Conservation (phyloP, 768 basidiomycete genomes). For the Dioszegia aurantiaca region DNA sequence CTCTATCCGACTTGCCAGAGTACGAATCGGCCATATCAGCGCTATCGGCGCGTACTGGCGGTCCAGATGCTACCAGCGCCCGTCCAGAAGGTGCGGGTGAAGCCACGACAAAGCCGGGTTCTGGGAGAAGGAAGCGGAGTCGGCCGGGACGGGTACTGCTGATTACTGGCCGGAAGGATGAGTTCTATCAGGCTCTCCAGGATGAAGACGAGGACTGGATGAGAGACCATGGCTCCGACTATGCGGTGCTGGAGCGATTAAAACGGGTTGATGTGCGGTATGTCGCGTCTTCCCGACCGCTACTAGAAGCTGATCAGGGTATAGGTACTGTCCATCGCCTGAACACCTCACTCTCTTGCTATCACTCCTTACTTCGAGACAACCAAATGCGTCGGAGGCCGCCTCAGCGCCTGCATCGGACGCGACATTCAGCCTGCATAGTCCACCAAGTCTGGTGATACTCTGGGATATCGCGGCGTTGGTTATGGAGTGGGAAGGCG, state of each 20-base stretch:
- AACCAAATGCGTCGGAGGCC: not conserved
- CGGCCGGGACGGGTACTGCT: conserved; percentile 22
- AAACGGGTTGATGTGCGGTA: conserved; percentile 39
- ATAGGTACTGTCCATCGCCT: conserved; percentile 35
- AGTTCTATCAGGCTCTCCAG: conserved; percentile 21
- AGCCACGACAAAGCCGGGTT: not conserved
- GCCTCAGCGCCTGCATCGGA: not conserved
- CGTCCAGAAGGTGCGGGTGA: not conserved
- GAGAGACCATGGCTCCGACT: conserved; percentile 28
- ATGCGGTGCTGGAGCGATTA: conserved; percentile 20
- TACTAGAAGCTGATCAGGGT: not conserved
- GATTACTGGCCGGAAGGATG: conserved; percentile 25
- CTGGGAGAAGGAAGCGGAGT: conserved; percentile 6
- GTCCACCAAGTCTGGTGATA: conserved; percentile 31
- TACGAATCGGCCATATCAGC: conserved; percentile 11
- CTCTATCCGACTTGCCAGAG: conserved; percentile 24
- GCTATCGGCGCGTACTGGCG: too few relatives aligned
- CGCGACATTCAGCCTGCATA: conserved; percentile 10
- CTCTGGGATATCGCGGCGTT: conserved; percentile 36
- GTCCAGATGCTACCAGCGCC: not conserved
- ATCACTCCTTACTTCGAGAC: conserved; percentile 19
- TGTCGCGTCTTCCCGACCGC: not conserved
- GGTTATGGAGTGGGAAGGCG: conserved; percentile 31
- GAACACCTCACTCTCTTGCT: conserved; percentile 32
- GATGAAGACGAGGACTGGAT: conserved; percentile 45